phyloP scores from a whole-genome alignment of 1,284 basidiomycete species.

The Golubevia sp. region DNA sequence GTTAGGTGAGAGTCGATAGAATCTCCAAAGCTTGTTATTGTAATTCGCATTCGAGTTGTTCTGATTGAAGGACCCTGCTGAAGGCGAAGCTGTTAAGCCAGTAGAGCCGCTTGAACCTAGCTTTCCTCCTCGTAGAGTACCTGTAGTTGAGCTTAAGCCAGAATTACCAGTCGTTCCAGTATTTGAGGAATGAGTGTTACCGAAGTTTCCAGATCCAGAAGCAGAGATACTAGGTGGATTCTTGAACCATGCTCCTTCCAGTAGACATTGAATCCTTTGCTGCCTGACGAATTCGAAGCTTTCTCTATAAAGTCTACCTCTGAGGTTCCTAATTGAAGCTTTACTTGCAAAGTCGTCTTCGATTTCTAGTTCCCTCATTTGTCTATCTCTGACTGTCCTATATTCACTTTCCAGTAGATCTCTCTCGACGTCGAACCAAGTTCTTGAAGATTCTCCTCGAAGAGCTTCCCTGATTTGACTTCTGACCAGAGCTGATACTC shows the following conservation, averaged over 20 bases:
- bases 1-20: slow-evolving; percentile 65
- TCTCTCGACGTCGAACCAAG: slow-evolving; percentile 82
- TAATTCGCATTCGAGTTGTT: neutral
- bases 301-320: slow-evolving; percentile 84
- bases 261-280: slow-evolving; percentile 83
- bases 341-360: slow-evolving; percentile 73
- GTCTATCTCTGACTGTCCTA: slow-evolving; percentile 81
- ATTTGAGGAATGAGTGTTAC: too few relatives aligned
- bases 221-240: slow-evolving; percentile 64
- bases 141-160: slow-evolving; percentile 65
- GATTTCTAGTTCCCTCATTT: slow-evolving; percentile 89
- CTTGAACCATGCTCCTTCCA: slow-evolving; percentile 90
- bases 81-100: too few relatives aligned
- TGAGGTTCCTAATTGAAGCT: slow-evolving; percentile 67
- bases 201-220: too few relatives aligned
- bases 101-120: too few relatives aligned
- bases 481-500: slow-evolving; percentile 78
- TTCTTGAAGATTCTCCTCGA: slow-evolving; percentile 74
- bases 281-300: slow-evolving; percentile 89
- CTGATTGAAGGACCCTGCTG: too few relatives aligned
- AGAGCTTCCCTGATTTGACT: slow-evolving; percentile 69
- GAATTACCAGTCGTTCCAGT: too few relatives aligned
- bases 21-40: slow-evolving; percentile 47
- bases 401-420: slow-evolving; percentile 87
- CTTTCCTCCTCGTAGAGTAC: slow-evolving; percentile 61